Evolutionary conservation across 176 grass and related monocot species (phyloP).

Genomic region (Triticum turgidum): DNA sequence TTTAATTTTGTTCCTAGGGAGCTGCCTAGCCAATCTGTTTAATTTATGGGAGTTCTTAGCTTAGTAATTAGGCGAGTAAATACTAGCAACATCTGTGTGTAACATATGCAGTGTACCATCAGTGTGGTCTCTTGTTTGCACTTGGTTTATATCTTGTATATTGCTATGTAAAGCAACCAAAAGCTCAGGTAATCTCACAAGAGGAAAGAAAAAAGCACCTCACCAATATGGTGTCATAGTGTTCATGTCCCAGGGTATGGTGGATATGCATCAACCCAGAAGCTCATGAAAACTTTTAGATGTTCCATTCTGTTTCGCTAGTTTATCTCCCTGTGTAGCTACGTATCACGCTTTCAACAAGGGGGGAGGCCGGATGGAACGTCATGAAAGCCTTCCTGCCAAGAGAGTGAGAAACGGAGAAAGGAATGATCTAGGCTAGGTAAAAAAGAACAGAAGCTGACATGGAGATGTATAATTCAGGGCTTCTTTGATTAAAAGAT

Average conservation of each 20-base stretch:
- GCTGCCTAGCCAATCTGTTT: conserved; percentile 16
- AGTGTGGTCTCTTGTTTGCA: neutral
- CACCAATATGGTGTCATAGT: neutral
- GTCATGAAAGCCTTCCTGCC: no score
- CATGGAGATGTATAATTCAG: no score
- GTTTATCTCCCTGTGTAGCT: no score
- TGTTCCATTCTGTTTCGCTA: no score
- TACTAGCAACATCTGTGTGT: conserved; percentile 35
- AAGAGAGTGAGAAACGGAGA: no score
- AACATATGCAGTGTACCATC: conserved; percentile 6
- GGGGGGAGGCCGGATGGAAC: no score
- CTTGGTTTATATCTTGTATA: conserved; percentile 28
- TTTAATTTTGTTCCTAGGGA: conserved; percentile 48
- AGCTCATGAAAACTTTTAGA: no score
- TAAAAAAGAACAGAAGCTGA: no score
- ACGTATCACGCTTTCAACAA: no score
- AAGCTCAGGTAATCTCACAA: neutral
- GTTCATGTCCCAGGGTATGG: neutral
- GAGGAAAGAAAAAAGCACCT: neutral
- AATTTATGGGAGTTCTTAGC: conserved; percentile 18
- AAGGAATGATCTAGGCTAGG: no score
- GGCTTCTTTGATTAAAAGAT: no score
- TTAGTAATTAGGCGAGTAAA: conserved; percentile 28
- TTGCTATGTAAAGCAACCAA: conserved; percentile 35
- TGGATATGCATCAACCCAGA: no score